phyloP scores from a whole-genome alignment of 768 basidiomycete species.

The Rhodocollybia butyracea region DNA sequence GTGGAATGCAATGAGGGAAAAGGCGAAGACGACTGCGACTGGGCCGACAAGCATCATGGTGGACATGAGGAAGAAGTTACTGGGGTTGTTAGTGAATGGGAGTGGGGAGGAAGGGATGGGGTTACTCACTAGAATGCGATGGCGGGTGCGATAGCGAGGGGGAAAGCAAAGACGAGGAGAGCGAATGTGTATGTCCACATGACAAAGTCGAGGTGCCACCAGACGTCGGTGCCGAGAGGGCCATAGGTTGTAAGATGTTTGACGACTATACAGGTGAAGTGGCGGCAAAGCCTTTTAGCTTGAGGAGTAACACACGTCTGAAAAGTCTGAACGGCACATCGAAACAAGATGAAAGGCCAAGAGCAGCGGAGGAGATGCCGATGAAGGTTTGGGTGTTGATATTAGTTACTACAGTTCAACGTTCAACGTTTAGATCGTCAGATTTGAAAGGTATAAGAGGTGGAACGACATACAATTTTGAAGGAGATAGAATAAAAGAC shows the following conservation, averaged over 20 bases:
- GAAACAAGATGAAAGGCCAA: constrained; percentile 30
- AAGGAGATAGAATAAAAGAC: constrained; percentile 26
- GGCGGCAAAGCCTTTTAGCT: background rate
- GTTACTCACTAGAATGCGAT: constrained; percentile 20
- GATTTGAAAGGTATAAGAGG: background rate
- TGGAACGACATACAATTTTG: constrained; percentile 16
- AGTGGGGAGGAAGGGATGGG: background rate
- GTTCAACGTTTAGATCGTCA: background rate
- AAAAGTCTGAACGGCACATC: constrained; percentile 26
- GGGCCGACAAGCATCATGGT: constrained; percentile 29
- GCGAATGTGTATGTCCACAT: constrained; percentile 30
- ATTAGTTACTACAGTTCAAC: constrained; percentile 6
- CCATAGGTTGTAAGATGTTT: constrained; percentile 19
- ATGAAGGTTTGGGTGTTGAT: constrained; percentile 18
- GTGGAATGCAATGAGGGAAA: constrained; percentile 19
- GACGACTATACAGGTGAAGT: constrained; percentile 13
- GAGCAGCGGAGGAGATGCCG: constrained; percentile 26
- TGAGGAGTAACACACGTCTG: constrained; percentile 17
- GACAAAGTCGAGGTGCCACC: constrained; percentile 30
- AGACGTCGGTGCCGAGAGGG: constrained; percentile 23
- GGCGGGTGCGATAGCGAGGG: constrained; percentile 25
- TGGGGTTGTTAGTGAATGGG: background rate
- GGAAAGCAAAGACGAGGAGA: constrained; percentile 25
- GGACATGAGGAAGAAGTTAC: constrained; percentile 29
- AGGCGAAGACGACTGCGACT: constrained; percentile 23